Evolutionary conservation across 2,329 filamentous ascomycete genomes (phyloP).

Genomic region (Fusarium nelsonii): DNA sequence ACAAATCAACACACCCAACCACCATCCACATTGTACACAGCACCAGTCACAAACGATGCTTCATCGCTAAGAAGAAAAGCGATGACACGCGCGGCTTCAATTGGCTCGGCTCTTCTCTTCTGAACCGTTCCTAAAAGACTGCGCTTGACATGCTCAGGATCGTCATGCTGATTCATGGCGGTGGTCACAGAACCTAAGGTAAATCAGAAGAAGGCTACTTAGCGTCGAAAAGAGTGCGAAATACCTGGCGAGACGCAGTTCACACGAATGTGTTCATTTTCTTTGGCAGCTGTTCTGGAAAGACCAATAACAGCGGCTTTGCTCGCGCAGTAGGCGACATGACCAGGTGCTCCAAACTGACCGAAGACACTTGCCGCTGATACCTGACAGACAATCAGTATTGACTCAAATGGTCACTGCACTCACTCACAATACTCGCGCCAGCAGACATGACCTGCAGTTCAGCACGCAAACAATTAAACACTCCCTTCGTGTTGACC

Average conservation of each 20-base stretch:
- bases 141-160: slow-evolving; percentile 21
- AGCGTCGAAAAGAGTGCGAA: fast-evolving
- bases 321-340: slow-evolving; percentile 49
- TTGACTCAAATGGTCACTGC: slow-evolving; percentile 47
- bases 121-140: slow-evolving; percentile 27
- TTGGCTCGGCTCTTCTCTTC: slow-evolving; percentile 25
- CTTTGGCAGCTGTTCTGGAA: slow-evolving; percentile 48
- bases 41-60: slow-evolving; percentile 44
- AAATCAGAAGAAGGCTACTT: fast-evolving
- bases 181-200: slow-evolving; percentile 31
- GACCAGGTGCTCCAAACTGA: slow-evolving; percentile 49
- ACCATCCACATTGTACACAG: slow-evolving; percentile 57
- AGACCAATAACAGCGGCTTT: slow-evolving; percentile 52
- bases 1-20: slow-evolving; percentile 46
- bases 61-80: slow-evolving; percentile 45
- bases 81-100: slow-evolving; percentile 34
- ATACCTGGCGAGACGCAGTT: slow-evolving; percentile 36
- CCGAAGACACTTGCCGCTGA: slow-evolving; percentile 51
- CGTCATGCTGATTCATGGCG: slow-evolving; percentile 31
- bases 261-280: slow-evolving; percentile 35
- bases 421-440: slow-evolving; percentile 32
- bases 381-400: slow-evolving; percentile 45
- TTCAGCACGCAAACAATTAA: slow-evolving; percentile 65
- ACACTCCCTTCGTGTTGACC: slow-evolving; percentile 62
- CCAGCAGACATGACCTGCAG: slow-evolving; percentile 53